phyloP scores from a whole-genome alignment of 257 asterid genomes.

The Echium plantagineum region DNA sequence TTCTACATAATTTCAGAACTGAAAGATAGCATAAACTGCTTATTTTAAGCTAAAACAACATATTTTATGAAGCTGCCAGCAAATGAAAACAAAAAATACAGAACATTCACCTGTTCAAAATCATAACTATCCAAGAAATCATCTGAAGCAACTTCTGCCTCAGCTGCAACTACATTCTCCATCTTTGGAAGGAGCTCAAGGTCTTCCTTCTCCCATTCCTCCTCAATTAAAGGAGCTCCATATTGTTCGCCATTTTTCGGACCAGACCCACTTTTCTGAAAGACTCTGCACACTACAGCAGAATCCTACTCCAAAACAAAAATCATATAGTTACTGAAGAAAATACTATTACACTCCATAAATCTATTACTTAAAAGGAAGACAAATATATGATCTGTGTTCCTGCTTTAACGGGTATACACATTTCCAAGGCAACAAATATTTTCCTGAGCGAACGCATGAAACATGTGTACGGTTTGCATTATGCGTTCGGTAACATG shows the following conservation, averaged over 20 bases:
- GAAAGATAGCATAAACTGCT: background rate
- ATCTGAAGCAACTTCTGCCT: slow-evolving; percentile 43
- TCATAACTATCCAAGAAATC: slow-evolving; percentile 48
- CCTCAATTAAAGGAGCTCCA: background rate
- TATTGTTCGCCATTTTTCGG: background rate
- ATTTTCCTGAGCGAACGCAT: no score
- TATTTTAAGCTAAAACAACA: no score
- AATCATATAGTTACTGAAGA: background rate
- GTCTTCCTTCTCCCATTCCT: slow-evolving; percentile 31
- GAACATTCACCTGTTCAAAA: slow-evolving; percentile 45
- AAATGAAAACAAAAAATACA: background rate
- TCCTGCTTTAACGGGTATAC: no score
- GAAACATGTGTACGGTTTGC: no score
- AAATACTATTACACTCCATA: no score
- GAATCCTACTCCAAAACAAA: slow-evolving; percentile 49
- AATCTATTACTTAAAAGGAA: no score
- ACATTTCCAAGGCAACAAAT: no score
- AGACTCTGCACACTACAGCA: slow-evolving; percentile 3
- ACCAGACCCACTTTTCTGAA: background rate
- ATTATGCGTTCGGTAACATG: no score
- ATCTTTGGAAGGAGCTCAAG: slow-evolving; percentile 31
- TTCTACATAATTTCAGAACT: background rate
- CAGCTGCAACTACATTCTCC: slow-evolving; percentile 32
- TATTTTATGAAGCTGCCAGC: no score
- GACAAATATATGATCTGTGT: no score